A percentile compares a stretch with the other conserved stretches of the same genome.
phyloP scores from a whole-genome alignment of 2,329 filamentous ascomycete genomes.

The Fusarium coicis region DNA sequence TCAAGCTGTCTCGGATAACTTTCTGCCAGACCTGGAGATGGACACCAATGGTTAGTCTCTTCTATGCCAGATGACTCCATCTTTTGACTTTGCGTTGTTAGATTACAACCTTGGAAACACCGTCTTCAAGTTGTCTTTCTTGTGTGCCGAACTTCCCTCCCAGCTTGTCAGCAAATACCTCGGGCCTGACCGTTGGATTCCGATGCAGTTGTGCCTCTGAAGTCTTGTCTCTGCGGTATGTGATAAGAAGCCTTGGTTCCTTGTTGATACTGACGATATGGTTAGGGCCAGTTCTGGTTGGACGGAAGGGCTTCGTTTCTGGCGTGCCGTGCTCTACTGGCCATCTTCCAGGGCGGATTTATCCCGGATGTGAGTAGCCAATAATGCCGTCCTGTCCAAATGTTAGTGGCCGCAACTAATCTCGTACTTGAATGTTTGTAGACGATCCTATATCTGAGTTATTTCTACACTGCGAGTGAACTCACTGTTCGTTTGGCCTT shows the following conservation, averaged over 20 bases:
- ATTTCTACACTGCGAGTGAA: neutral
- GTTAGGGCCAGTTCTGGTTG: neutral
- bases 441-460: neutral
- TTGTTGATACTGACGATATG: neutral
- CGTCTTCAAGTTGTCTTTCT: neutral
- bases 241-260: accelerated
- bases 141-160: neutral
- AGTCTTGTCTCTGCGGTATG: neutral
- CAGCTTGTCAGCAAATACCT: neutral
- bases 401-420: neutral
- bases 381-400: accelerated
- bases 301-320: neutral
- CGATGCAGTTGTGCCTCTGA: neutral
- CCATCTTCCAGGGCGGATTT: neutral
- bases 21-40: constrained; percentile 44
- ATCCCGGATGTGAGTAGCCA: neutral
- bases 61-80: accelerated
- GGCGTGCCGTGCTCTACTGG: neutral
- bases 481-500: neutral
- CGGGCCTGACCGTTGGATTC: neutral
- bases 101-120: neutral
- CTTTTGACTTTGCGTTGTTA: accelerated
- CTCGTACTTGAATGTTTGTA: neutral
- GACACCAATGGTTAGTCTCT: neutral
- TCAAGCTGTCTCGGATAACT: constrained; percentile 61